Conservation (phyloP, 805 yeast species). For the Yamadazyma olivae region DNA sequence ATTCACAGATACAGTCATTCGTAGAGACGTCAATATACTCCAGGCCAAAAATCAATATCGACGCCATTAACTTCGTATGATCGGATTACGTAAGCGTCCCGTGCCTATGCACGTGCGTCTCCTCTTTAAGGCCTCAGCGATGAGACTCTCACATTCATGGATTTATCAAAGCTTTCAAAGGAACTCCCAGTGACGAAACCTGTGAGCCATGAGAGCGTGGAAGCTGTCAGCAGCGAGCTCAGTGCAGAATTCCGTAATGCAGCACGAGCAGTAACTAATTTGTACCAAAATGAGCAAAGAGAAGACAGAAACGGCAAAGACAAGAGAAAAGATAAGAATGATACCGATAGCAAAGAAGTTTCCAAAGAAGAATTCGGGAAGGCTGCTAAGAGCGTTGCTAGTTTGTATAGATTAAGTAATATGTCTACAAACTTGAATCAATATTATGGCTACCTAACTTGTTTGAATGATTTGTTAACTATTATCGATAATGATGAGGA, state of each 20-base stretch:
- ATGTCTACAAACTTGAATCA: conserved; percentile 45
- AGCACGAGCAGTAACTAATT: conserved; percentile 65
- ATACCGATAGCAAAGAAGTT: neutral
- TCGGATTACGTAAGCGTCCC: no score
- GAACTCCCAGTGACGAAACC: conserved; percentile 53
- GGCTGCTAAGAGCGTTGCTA: conserved; percentile 43
- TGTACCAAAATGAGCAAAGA: conserved; percentile 22
- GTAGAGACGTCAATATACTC: no score
- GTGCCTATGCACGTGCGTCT: no score
- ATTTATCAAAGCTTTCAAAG: conserved; percentile 57
- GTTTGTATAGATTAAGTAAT: conserved; percentile 60
- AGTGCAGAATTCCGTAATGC: conserved; percentile 66
- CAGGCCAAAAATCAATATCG: no score
- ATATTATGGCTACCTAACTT: conserved; percentile 59
- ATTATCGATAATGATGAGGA: conserved; percentile 41
- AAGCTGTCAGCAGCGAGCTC: conserved; percentile 50
- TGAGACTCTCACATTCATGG: no score
- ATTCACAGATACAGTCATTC: no score
- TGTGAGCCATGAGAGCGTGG: conserved; percentile 44
- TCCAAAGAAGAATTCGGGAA: conserved; percentile 29
- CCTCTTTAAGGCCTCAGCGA: no score
- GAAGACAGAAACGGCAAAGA: neutral
- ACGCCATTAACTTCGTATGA: no score
- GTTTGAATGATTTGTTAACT: conserved; percentile 53
- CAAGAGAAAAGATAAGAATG: neutral